These are phyloP conservation scores for Chlamydomonas sphaeroides DNA, from an alignment of 139 green algal species.

Conservation along the genomic window DNA sequence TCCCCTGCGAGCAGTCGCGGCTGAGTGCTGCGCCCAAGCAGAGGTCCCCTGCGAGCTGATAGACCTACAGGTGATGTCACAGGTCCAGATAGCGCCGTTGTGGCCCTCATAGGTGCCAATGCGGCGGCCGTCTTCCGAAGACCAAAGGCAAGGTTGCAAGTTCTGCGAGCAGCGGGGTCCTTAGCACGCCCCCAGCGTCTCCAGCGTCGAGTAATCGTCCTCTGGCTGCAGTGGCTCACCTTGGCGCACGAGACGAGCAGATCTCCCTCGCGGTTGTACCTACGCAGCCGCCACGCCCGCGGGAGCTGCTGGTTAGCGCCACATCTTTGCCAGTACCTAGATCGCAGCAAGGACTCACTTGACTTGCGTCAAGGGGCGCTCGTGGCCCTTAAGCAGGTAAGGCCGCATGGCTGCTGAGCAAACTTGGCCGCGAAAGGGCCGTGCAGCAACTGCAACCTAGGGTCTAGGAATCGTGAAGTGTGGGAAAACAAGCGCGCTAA, in stretches of 20 bases:
- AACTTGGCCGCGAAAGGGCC: too few relatives aligned
- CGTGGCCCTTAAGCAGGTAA: slow-evolving; percentile 89
- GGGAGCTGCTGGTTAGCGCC: neutral
- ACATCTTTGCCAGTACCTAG: neutral
- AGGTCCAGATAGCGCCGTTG: slow-evolving; percentile 93
- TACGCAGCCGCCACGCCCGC: slow-evolving; percentile 53
- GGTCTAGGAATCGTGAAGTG: too few relatives aligned
- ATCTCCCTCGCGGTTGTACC: slow-evolving; percentile 97
- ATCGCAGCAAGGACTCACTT: slow-evolving; percentile 60
- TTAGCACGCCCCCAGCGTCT: too few relatives aligned
- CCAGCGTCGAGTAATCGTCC: too few relatives aligned
- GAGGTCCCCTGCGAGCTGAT: neutral
- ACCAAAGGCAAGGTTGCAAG: slow-evolving; percentile 85
- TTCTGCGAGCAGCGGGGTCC: slow-evolving; percentile 23
- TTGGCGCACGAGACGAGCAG: slow-evolving; percentile 96
- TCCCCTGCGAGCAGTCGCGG: slow-evolving; percentile 35
- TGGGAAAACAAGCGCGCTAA: too few relatives aligned
- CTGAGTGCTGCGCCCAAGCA: neutral
- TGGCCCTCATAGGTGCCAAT: slow-evolving; percentile 97
- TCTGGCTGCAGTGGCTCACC: too few relatives aligned
- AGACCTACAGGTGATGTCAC: slow-evolving; percentile 88
- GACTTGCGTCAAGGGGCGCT: slow-evolving; percentile 89
- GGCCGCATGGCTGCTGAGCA: slow-evolving; percentile 89
- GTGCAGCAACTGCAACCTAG: too few relatives aligned
- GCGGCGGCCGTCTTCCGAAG: slow-evolving; percentile 89